A percentile compares a stretch with the other conserved stretches of the same genome.
Evolutionary conservation across 2,329 filamentous ascomycete genomes (phyloP).

Genomic region (Botryotinia narcissicola): DNA sequence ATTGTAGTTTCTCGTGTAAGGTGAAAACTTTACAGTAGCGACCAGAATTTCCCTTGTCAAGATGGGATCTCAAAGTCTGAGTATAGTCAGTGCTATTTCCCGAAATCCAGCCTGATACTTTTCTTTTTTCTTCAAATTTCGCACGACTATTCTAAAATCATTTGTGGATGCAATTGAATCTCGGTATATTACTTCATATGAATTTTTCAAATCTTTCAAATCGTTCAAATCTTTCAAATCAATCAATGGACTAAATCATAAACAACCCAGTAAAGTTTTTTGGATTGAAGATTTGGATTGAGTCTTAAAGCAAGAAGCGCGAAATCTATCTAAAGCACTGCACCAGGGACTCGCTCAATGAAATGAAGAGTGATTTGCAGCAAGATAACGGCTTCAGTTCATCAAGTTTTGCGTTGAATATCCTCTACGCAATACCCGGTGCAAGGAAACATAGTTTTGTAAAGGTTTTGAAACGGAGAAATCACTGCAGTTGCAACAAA

Average conservation of each 20-base stretch:
- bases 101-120: not conserved
- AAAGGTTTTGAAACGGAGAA: fast-evolving
- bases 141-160: not conserved
- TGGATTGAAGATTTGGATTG: no score
- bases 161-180: not conserved
- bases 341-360: no score
- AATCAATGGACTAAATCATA: no score
- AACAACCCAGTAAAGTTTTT: no score
- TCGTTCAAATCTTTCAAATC: no score
- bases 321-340: no score
- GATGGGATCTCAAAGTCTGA: not conserved
- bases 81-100: not conserved
- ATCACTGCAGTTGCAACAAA: not conserved
- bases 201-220: no score
- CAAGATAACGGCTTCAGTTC: not conserved
- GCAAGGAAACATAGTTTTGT: not conserved
- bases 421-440: fast-evolving
- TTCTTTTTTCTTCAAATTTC: not conserved
- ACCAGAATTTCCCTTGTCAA: not conserved
- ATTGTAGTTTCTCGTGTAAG: not conserved
- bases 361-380: not conserved
- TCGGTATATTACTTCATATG: no score
- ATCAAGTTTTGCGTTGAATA: not conserved
- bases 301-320: no score
- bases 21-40: not conserved